phyloP scores from a whole-genome alignment of 192 early-diverging fungal species.

The Podila epigama region DNA sequence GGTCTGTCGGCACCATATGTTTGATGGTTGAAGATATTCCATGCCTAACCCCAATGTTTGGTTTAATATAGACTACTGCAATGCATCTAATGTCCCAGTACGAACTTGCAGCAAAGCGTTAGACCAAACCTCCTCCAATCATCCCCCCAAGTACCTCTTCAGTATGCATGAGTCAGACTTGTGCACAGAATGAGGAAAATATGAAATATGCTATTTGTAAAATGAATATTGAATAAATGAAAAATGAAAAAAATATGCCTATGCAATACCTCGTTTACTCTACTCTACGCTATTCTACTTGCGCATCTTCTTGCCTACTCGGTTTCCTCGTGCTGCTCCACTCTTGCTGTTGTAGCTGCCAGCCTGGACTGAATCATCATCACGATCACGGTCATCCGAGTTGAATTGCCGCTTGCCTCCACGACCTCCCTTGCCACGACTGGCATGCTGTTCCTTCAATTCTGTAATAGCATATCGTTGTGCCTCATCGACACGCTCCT shows the following conservation, averaged over 20 bases:
- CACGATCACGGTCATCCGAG: conserved; percentile 37
- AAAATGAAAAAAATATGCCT: background rate
- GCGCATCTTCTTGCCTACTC: conserved; percentile 44
- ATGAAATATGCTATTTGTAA: no score
- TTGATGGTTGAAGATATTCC: no score
- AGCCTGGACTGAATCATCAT: conserved; percentile 48
- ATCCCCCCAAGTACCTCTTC: no score
- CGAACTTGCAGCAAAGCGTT: no score
- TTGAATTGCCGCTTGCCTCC: conserved; percentile 44
- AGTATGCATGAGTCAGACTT: no score
- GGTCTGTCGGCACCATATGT: no score
- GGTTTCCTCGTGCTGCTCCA: conserved; percentile 40
- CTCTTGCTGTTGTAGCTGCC: conserved; percentile 45
- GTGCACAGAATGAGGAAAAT: no score
- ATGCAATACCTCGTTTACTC: background rate
- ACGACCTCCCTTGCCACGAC: conserved; percentile 42
- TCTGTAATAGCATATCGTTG: conserved; percentile 87
- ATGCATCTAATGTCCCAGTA: no score
- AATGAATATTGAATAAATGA: background rate
- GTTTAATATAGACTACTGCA: no score
- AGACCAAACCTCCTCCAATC: no score
- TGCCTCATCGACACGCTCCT: conserved; percentile 94
- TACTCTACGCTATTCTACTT: conserved; percentile 11
- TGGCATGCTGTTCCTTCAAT: conserved; percentile 76
- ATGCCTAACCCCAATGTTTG: no score